Percentiles rank a stretch among this genome's conserved stretches.
Conservation (phyloP, 2,329 filamentous ascomycete species). For the Macrophomina pseudophaseolina region DNA sequence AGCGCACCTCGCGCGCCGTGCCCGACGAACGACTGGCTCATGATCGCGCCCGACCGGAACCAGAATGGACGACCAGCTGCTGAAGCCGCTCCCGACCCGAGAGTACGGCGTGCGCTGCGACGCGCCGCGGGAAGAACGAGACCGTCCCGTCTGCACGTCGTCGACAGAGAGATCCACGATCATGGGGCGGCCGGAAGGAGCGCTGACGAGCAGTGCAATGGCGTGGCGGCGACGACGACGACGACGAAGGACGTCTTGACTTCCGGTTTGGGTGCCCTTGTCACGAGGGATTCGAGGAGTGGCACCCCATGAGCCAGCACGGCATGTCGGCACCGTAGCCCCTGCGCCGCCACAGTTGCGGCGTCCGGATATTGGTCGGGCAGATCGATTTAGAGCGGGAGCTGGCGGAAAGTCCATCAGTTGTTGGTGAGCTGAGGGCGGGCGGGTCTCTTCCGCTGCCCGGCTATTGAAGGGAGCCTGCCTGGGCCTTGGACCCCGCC, state of each 20-base stretch:
- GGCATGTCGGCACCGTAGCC: background rate
- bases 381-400: background rate
- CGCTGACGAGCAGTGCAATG: background rate
- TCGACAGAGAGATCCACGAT: background rate
- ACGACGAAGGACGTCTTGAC: no score
- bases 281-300: background rate
- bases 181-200: background rate
- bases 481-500: no score
- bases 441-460: background rate
- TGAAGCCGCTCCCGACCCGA: background rate
- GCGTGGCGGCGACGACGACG: background rate
- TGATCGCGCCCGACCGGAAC: no score
- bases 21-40: background rate
- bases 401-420: no score
- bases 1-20: constrained; percentile 14
- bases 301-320: background rate
- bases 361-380: background rate
- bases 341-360: constrained; percentile 2
- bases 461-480: background rate
- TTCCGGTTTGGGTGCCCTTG: no score
- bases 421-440: no score
- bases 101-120: background rate
- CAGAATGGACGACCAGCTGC: no score
- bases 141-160: background rate
- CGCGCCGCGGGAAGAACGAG: background rate